Evolutionary conservation across 2,329 filamentous ascomycete genomes (phyloP), one percentile per base, ranked within the genome.

Genomic region (Xylariaceae sp.): DNA sequence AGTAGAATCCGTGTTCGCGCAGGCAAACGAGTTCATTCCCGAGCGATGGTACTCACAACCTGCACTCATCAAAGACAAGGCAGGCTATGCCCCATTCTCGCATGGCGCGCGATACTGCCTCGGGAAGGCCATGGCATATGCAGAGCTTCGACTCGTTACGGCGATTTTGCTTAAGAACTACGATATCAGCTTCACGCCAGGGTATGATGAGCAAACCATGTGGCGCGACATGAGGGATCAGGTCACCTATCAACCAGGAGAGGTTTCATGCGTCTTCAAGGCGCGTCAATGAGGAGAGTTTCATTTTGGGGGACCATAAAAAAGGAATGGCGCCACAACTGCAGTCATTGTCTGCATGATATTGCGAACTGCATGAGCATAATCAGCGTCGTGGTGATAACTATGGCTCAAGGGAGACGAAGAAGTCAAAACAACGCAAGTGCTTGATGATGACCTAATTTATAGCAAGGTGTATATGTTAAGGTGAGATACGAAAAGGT

Each of bases 181-280:
- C 33, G 25, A 54, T 20, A 44, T 56, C 0, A 12, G 19, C 20
- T 58, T 58, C 20, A 47, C 52, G 8, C 47, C 50, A 4, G 50
- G 39, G 6, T 55, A 55, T 12, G 48, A 53, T 19, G 42, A 50
- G 6, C 42, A 53, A 7, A 51, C 50, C 2, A 45, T 53, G 22
- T 55, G 50, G 50, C 50, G 50, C 7, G 50, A 55, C 19, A 53
- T 55, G 50, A 40, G 39, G n/a, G 53, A 55, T 33, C 50, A 55
- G 45, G 50, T 55, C 6, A 52, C 50, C 10, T 48, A 43, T 23
- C 48, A 53, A 40, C 53, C 50, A 1, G 53, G 53, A 12, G 35
- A 42, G 10, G 44, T 53, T n/a, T 22, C 42, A 10, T 53, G 50
- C 39, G 20, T 40, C 12, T 55, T 55, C 38, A n/a, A 37, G 27